Base-by-base conservation (phyloP, 1,139 yeast species). In the Magnusiomyces sp. region DNA sequence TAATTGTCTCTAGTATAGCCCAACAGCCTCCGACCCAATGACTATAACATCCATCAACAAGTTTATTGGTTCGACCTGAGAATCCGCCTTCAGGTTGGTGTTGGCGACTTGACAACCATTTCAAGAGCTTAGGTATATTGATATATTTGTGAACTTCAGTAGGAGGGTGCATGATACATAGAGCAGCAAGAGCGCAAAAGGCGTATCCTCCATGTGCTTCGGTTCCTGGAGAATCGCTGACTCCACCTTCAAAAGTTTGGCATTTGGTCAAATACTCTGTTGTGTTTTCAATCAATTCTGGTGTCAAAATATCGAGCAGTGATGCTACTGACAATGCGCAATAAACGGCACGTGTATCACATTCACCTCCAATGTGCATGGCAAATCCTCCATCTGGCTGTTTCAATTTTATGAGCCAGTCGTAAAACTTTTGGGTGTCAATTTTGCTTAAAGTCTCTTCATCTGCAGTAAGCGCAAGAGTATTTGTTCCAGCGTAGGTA, bases 151-250 rank as follows among this genome's bases (percentile, higher is more conserved):
- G 46, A 7, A 71, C 49, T 5, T 62, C 67, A 23, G 53, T 40
- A 50, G 70, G 68, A 50, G 72, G 60, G 51, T 72, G 71, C 29
- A 78, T 59, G 2, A 83, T 59, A 56, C 80, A 75, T 44, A 86
- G 69, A 10, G 86, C 75, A 0, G 96, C 95, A 7, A 87, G 68
- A 0, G 92, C 95, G 70, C 98, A 92, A 62, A 78, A 94, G 0
- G 97, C 80, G 64, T 92, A 92, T 0, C 98, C 99, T 1, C 97
- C 98, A 64, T 94, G 99, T 0, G 97, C 97, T 65, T 94, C 99
- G 47, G 86, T 82, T 11, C 59, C 58, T 0, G 95, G 90, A 10
- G 73, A 71, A 1, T 95, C 95, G 1, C 92, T 86, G 67, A 90
- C 86, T 0, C 98, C 98, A 23, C 99, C 98, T 67, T 94, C 98